Evolutionary conservation across 164 flowering plant genomes (phyloP).

Genomic region (Paratinospora sagittata): DNA sequence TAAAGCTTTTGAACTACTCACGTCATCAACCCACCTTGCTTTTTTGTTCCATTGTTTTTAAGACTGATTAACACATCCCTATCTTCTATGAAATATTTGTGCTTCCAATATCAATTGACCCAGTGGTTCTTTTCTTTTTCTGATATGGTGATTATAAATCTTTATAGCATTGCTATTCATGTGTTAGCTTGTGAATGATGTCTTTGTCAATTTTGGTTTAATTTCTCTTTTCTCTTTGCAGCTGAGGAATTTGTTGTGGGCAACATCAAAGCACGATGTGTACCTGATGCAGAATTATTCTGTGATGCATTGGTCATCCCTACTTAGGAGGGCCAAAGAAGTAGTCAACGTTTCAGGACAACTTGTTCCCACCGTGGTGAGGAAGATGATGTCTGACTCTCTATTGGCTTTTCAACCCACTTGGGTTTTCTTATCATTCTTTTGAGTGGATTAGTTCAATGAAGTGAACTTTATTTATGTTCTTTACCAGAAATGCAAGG

Average conservation of each 20-base stretch:
- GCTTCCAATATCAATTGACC: too few species aligned
- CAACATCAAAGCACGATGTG: slow-evolving; percentile 91
- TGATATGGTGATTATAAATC: too few species aligned
- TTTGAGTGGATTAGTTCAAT: neutral
- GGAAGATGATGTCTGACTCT: slow-evolving; percentile 8
- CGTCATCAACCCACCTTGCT: too few species aligned
- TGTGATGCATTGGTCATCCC: slow-evolving; percentile 86
- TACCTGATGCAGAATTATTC: slow-evolving; percentile 87
- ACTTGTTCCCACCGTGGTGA: slow-evolving; percentile 51
- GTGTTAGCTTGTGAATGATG: neutral
- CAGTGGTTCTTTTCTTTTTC: too few species aligned
- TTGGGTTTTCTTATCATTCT: neutral
- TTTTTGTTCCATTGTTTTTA: too few species aligned
- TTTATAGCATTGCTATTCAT: neutral
- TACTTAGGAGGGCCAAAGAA: slow-evolving; percentile 55
- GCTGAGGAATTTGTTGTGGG: slow-evolving; percentile 83
- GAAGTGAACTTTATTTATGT: neutral
- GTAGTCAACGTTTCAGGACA: slow-evolving; percentile 71
- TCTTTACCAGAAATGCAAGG: slow-evolving; percentile 39
- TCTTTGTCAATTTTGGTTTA: slow-evolving; percentile 6
- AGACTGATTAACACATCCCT: too few species aligned
- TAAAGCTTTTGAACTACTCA: too few species aligned
- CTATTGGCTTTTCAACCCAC: neutral
- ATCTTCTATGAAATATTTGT: too few species aligned
- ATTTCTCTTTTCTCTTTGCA: slow-evolving; percentile 25